Base-by-base conservation (phyloP, 1,284 basidiomycete species). In the Rugosomyces carneus region DNA sequence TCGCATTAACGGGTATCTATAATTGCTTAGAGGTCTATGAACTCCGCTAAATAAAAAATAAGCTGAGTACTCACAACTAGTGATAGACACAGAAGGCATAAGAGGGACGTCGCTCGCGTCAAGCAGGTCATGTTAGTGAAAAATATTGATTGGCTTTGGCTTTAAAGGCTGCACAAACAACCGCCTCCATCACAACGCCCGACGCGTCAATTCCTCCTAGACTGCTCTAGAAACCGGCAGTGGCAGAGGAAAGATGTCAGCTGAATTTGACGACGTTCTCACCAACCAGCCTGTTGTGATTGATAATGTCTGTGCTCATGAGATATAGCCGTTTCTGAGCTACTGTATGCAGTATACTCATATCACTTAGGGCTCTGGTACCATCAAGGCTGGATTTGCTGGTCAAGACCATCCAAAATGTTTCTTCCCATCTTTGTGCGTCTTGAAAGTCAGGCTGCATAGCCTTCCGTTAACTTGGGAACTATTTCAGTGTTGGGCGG, bases 341-440 rank as follows among this genome's bases (percentile, higher is more conserved):
- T 11, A 40, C 21, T 47, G n/a, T n/a, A n/a, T n/a, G n/a, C 44
- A 48, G 42, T 42, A 53, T 51, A 36, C 42, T 45, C 51, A 52
- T 19, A 15, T 15, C 31, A 47, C 42, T 26, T 44, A 97, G 92
- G 94, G 94, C 54, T 95, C 93, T 48, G 94, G 94, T 24, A 93
- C 91, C 16, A 94, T 97, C 68, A 98, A 97, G 69, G 94, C 93
- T 52, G 93, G 93, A 37, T 98, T 98, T 65, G 94, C 94, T 50
- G 94, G 94, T 37, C 89, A 96, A 67, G 94, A 97, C 69, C 92
- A 95, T 65, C 94, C 94, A 35, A 93, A 94, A 77, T 95, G 92
- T 63, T 97, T 94, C 77, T 97, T 97, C 60, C 93, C 94, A 47
- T 95, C 92, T 50, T 96, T 93, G 93, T 96, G 70, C 72, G 92